phyloP scores from a whole-genome alignment of 2,329 filamentous ascomycete species.

The Aspergillus ustus region DNA sequence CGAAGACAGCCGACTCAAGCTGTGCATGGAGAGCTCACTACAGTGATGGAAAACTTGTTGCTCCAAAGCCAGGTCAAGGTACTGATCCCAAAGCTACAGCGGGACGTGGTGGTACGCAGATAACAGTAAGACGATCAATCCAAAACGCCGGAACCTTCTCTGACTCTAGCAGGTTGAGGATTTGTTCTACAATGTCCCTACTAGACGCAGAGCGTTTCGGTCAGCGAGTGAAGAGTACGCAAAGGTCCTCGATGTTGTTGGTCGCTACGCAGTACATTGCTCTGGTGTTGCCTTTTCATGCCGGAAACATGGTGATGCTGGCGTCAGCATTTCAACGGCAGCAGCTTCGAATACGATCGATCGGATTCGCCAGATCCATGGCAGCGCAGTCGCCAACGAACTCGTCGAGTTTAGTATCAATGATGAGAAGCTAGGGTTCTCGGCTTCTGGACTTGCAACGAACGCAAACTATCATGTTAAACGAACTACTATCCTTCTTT shows the following conservation, averaged over 20 bases:
- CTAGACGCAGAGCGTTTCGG: slow-evolving; percentile 83
- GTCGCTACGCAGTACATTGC: slow-evolving; percentile 92
- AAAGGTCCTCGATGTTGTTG: slow-evolving; percentile 94
- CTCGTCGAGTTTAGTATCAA: slow-evolving; percentile 74
- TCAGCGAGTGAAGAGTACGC: slow-evolving; percentile 94
- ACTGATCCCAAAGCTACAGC: slow-evolving; percentile 86
- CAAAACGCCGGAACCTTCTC: not conserved
- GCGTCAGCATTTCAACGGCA: slow-evolving; percentile 79
- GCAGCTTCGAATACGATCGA: slow-evolving; percentile 74
- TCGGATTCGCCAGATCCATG: slow-evolving; percentile 88
- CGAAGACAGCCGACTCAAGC: slow-evolving; percentile 83
- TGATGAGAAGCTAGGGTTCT: slow-evolving; percentile 82
- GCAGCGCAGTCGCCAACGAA: slow-evolving; percentile 82
- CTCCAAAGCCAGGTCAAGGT: slow-evolving; percentile 84
- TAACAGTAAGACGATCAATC: slow-evolving; percentile 63
- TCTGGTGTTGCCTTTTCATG: slow-evolving; percentile 90
- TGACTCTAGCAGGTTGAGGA: slow-evolving; percentile 71
- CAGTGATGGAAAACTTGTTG: slow-evolving; percentile 76
- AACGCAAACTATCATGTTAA: slow-evolving; percentile 97
- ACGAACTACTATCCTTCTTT: slow-evolving; percentile 82
- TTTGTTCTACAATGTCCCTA: slow-evolving; percentile 95
- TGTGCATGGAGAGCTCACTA: slow-evolving; percentile 93
- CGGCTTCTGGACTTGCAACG: slow-evolving; percentile 77
- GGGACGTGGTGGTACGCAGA: slow-evolving; percentile 87
- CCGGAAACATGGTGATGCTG: slow-evolving; percentile 91